phyloP scores from a whole-genome alignment of 177 flowering plant genomes.

The Tripterygium wilfordii region DNA sequence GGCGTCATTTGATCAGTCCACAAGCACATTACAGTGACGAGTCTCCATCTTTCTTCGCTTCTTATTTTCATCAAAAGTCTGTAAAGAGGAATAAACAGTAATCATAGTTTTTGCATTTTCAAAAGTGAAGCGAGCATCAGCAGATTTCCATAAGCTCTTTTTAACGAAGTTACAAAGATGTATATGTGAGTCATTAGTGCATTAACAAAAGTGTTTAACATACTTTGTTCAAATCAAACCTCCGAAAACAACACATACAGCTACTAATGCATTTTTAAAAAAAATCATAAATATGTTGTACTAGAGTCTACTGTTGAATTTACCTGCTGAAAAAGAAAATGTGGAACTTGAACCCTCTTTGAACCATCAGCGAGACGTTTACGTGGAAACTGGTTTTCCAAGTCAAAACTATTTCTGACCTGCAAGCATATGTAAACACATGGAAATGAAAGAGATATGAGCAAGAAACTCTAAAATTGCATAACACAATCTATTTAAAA shows the following conservation, averaged over 20 bases:
- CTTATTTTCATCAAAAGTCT: conserved; percentile 31
- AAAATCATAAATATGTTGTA: too few species aligned
- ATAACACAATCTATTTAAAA: too few species aligned
- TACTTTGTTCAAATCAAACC: too few species aligned
- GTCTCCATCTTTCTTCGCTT: conserved; percentile 22
- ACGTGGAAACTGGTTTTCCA: conserved; percentile 36
- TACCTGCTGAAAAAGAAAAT: conserved; percentile 51
- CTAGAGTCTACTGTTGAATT: neutral
- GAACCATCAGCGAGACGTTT: conserved; percentile 89
- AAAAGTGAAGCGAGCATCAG: too few species aligned
- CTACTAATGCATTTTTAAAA: too few species aligned
- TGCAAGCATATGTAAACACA: conserved; percentile 16
- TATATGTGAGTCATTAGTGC: too few species aligned
- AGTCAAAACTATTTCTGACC: conserved; percentile 33
- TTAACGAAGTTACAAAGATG: too few species aligned
- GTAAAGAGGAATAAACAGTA: conserved; percentile 11
- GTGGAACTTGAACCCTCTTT: conserved; percentile 74
- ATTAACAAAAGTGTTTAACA: too few species aligned
- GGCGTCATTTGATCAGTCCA: conserved; percentile 15
- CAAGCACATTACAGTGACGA: conserved; percentile 32
- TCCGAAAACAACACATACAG: too few species aligned
- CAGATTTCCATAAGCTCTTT: too few species aligned
- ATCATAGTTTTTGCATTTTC: too few species aligned
- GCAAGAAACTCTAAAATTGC: neutral
- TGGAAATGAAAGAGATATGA: neutral